Conservation (phyloP, 345 rosid genomes). For the Zanthoxylum bungeanum region DNA sequence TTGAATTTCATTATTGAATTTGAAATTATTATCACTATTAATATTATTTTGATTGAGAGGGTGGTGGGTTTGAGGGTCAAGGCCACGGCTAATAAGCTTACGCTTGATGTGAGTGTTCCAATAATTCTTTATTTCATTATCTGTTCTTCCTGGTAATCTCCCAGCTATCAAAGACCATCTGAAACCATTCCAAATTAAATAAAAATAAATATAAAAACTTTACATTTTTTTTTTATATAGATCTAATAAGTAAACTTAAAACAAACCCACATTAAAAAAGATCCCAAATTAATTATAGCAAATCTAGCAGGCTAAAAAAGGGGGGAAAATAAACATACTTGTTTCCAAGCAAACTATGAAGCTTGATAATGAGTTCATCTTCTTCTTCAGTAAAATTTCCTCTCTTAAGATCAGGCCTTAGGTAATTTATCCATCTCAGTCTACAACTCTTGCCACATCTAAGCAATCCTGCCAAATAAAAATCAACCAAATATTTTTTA, state of each 20-base stretch:
- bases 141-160: constrained; percentile 49
- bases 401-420: constrained; percentile 51
- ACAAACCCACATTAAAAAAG: neutral
- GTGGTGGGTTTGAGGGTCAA: constrained; percentile 55
- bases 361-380: constrained; percentile 50
- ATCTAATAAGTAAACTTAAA: neutral
- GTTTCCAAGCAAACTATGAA: constrained; percentile 48
- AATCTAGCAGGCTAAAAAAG: too few species aligned
- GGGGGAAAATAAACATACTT: constrained; percentile 22
- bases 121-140: constrained; percentile 53
- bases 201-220: neutral
- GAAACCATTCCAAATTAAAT: neutral
- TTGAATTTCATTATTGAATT: neutral
- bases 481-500: neutral
- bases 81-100: constrained; percentile 41
- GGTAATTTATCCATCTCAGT: constrained; percentile 48
- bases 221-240: too few species aligned
- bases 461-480: constrained; percentile 50
- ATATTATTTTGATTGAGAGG: constrained; percentile 29
- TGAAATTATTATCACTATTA: neutral
- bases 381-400: constrained; percentile 51
- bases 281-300: too few species aligned
- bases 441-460: constrained; percentile 53
- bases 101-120: constrained; percentile 58
- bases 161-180: constrained; percentile 57